Base-by-base conservation (phyloP, 768 basidiomycete species). In the Trametes sanguinea region DNA sequence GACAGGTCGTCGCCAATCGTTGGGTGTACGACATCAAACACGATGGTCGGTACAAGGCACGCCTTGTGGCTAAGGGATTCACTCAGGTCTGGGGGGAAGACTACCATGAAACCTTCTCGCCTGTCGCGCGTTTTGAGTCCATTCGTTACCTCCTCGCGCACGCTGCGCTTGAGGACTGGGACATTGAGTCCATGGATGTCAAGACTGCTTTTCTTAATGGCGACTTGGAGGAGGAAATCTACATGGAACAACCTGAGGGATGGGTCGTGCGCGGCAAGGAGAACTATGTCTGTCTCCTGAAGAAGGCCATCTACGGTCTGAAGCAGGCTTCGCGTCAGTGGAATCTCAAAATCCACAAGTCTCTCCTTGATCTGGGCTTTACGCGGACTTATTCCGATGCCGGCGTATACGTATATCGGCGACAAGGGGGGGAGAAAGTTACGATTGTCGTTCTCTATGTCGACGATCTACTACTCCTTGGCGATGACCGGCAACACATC, bases 1-100 rank as follows among this genome's bases (percentile, higher is more conserved):
- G 47, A 42, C 45, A 32, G 6, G 14, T 35, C 14, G 35, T 61
- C 30, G 51, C 22, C 10, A 27, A 14, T 39, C 32, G 53, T 35
- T 29, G 10, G 52, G 52, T 46, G 45, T 46, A 46, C 22, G 45
- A 46, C 45, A 46, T n/a, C 4, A 46, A 17, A 22, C 45, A 46
- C 22, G 45, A 46, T 22, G 45, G 45, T n/a, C 45, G 33, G 10
- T 69, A 70, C 66, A 77, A 78, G 61, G 74, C 72, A 11, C 42
- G 75, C 30, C 65, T 77, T 30, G 74, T 76, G 7, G 76, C 75
- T 0, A 68, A 73, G 48, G 77, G 78, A 1, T 77, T 68, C 62
- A 58, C 69, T 1, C 78, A 79, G 59, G 53, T 71, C 6, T 65
- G 63, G 14, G 73, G 76, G 3, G 37, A 66, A 37, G 53, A 76